Evolutionary conservation across 1,284 basidiomycete species (phyloP), one percentile per base, ranked within the genome.

Genomic region (Trametes pubescens): DNA sequence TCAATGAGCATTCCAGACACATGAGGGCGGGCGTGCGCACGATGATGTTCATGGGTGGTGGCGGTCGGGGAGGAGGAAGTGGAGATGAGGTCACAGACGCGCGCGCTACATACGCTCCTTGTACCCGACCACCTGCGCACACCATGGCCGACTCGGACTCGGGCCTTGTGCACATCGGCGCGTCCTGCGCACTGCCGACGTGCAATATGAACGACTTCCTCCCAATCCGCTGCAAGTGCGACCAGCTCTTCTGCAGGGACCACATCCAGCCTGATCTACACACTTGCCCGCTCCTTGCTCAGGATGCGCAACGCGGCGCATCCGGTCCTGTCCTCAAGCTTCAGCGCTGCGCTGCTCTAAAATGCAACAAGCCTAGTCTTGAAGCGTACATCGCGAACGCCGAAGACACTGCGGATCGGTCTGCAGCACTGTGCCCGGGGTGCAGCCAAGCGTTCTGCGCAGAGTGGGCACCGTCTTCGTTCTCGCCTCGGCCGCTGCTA

Each of bases 391-490:
- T 76, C 34, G 65, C 78, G 9, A 76, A 77, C 40, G 71, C 69
- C 29, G 64, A 74, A 9, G 70, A 69, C 34, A 47, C 69, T 2
- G 67, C 59, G 13, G 76, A 77, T 34, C 74, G 74, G n/a, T 74
- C 73, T 13, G 73, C 78, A 51, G 77, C 80, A 2, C 70, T 79
- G 18, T 91, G 90, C 71, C 62, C 77, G 3, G 70, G 78, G n/a
- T 92, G 91, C 72, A 73, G 78, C 7, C 77, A 78, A 44, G 79
- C 84, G 4, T 92, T 88, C 74, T 93, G 91, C 72, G 82, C 83
- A 53, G 75, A 81, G 91, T 92, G 1, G 16, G 40, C 18, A 6
- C 78, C 62, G 67, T 48, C 46, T 44, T 61, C 61, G 37, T 35
- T n/a, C 8, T 13, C 22, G n/a, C 4, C 51, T 26, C 22, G n/a